Conservation (phyloP, 306 rosid species). For the Quillaja saponaria region DNA sequence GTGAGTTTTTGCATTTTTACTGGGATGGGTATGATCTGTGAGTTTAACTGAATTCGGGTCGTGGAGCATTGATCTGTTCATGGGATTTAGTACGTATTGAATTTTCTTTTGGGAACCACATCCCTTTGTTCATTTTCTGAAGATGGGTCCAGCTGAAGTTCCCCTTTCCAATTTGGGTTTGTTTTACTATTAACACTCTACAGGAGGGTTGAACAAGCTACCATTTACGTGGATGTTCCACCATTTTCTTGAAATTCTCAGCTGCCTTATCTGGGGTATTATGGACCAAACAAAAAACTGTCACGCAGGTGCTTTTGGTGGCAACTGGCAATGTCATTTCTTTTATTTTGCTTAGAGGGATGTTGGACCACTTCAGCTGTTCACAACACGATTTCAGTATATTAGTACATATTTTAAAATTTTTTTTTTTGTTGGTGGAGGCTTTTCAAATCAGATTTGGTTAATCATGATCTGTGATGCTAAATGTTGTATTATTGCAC, state of each 20-base stretch:
- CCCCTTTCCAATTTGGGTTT: slow-evolving; percentile 2
- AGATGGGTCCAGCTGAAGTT: not conserved
- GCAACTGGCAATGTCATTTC: no score
- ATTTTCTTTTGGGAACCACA: slow-evolving; percentile 5
- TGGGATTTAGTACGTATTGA: slow-evolving; percentile 7
- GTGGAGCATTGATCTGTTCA: slow-evolving; percentile 32
- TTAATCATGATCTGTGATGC: no score
- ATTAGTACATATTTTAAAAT: not conserved
- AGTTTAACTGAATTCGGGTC: slow-evolving; percentile 28
- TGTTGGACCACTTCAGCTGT: no score
- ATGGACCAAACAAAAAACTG: not conserved
- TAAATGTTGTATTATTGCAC: no score
- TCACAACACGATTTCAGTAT: not conserved
- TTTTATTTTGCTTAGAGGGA: no score
- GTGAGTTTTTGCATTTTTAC: not conserved
- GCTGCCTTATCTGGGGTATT: no score
- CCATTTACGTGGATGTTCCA: not conserved
- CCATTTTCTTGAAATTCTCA: slow-evolving; percentile 21
- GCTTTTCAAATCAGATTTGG: not conserved
- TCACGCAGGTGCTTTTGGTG: no score
- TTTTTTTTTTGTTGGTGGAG: not conserved
- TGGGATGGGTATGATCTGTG: slow-evolving; percentile 27
- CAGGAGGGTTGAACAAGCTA: not conserved
- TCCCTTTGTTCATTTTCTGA: slow-evolving; percentile 9
- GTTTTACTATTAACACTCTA: not conserved